Evolutionary conservation across 305 asterid species (phyloP), one percentile per base, ranked within the genome.

Genomic region (Fraxinus velutina): DNA sequence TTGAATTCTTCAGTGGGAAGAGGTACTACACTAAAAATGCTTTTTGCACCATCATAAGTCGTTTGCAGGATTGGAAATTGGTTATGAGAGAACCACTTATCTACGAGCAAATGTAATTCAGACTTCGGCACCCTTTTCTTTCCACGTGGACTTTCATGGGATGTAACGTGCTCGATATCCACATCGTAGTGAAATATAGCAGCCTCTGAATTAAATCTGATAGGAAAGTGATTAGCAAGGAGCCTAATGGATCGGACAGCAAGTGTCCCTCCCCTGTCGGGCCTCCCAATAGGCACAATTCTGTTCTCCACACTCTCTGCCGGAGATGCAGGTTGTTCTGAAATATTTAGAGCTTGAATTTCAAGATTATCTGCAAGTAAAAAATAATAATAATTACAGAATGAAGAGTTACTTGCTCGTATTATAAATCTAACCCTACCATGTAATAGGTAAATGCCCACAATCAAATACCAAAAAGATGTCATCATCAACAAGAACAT

Each of bases 21-120:
- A 76, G 1, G 27, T 21, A 87, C 90, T 5, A 85, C 83, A 64
- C 98, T 93, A 82, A 86, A 92, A 19, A 93, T 83, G 79, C 84
- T 93, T 85, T 90, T 93, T 19, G 84, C 92, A 29, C 94, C 95
- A 6, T 93, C 98, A 83, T 84, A 91, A 10, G 89, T 90, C 2
- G 88, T 82, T 47, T 87, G 10, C 68, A 77, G 0, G 75, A 60
- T 15, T 5, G 86, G 84, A 62, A 89, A 85, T 1, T 3, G 33
- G 8, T 77, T 9, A 78, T 84, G 89, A 0, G 88, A 39, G 5
- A 85, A 89, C n/a, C 89, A 73, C 79, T 83, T 80, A 44, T 91
- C 89, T 76, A 84, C 87, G 42, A 93, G 88, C 79, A 84, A 78
- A 2, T 80, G 84, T 83, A 84, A 57, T 10, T 84, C 89, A 24